Conservation (phyloP, 305 asterid species). For the Stenogyne calaminthoides region DNA sequence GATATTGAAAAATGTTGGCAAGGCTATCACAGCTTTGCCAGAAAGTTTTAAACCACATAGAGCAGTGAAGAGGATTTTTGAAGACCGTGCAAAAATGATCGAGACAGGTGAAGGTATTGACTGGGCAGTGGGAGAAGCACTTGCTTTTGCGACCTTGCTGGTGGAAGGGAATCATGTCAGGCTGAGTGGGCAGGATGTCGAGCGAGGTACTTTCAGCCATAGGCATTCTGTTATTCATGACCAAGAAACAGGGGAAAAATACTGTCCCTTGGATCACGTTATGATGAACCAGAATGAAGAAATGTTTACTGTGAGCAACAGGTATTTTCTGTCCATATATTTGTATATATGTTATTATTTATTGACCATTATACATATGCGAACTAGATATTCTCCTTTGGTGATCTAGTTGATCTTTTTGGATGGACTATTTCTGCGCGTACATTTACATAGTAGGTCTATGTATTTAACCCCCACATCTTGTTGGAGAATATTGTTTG, state of each 20-base stretch:
- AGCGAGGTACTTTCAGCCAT: constrained; percentile 98
- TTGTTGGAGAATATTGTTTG: not conserved
- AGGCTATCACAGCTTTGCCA: constrained; percentile 80
- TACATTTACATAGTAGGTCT: not conserved
- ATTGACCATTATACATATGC: not conserved
- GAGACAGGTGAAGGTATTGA: constrained; percentile 95
- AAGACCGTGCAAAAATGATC: constrained; percentile 93
- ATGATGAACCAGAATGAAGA: constrained; percentile 85
- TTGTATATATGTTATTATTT: not conserved
- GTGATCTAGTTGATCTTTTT: constrained; percentile 1
- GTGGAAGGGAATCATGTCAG: constrained; percentile 98
- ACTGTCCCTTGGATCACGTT: constrained; percentile 92
- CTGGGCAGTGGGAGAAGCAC: constrained; percentile 99
- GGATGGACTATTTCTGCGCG: not conserved
- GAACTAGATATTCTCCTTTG: constrained; percentile 8
- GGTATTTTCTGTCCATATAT: constrained; percentile 45
- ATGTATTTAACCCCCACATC: constrained; percentile 3
- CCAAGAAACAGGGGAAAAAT: constrained; percentile 81
- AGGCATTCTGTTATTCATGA: constrained; percentile 91
- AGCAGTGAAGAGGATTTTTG: constrained; percentile 84
- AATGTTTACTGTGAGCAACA: constrained; percentile 95
- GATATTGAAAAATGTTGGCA: constrained; percentile 90
- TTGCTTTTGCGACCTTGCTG: constrained; percentile 93
- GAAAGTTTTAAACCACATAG: constrained; percentile 84
- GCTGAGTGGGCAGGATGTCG: constrained; percentile 98